A percentile compares a stretch with the other conserved stretches of the same genome.
phyloP scores from a whole-genome alignment of 495 filamentous ascomycete species.

The Cenococcum geophilum region DNA sequence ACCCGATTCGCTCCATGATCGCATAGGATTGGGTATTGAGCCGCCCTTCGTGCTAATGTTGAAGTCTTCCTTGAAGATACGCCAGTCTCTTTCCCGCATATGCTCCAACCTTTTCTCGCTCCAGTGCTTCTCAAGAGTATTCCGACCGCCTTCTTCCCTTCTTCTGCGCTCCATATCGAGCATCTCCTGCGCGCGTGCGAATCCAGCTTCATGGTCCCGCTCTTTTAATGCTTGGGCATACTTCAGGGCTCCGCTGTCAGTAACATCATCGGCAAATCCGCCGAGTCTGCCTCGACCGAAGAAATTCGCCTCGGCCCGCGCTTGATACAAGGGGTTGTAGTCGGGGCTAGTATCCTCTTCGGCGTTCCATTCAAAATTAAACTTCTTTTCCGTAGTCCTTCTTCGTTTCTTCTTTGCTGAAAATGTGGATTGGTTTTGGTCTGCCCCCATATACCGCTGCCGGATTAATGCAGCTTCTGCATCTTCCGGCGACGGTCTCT shows the following conservation, averaged over 20 bases:
- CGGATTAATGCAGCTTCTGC: constrained; percentile 71
- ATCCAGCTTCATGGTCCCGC: constrained; percentile 74
- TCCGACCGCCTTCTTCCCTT: constrained; percentile 68
- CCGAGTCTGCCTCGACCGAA: constrained; percentile 76
- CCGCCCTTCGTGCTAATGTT: constrained; percentile 92
- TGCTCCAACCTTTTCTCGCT: constrained; percentile 91
- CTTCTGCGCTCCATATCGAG: constrained; percentile 81
- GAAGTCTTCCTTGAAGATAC: constrained; percentile 99
- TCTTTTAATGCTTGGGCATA: constrained; percentile 74
- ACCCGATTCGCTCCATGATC: constrained; percentile 81
- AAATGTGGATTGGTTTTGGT: constrained; percentile 80
- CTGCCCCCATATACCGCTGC: constrained; percentile 87
- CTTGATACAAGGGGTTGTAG: constrained; percentile 82
- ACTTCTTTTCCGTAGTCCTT: constrained; percentile 91
- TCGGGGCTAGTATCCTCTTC: constrained; percentile 92
- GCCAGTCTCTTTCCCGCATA: constrained; percentile 98
- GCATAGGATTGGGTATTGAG: constrained; percentile 91
- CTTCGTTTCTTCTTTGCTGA: constrained; percentile 95
- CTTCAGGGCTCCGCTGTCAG: constrained; percentile 60
- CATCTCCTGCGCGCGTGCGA: constrained; percentile 68
- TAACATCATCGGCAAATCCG: constrained; percentile 73
- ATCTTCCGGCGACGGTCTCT: constrained; percentile 60
- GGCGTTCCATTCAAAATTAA: constrained; percentile 98
- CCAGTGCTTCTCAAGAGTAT: constrained; percentile 85
- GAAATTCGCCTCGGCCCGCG: constrained; percentile 66